A percentile compares a stretch with the other conserved stretches of the same genome.
Conservation (phyloP, 78 protist genomes). For the Dictyostelium citrinum region DNA sequence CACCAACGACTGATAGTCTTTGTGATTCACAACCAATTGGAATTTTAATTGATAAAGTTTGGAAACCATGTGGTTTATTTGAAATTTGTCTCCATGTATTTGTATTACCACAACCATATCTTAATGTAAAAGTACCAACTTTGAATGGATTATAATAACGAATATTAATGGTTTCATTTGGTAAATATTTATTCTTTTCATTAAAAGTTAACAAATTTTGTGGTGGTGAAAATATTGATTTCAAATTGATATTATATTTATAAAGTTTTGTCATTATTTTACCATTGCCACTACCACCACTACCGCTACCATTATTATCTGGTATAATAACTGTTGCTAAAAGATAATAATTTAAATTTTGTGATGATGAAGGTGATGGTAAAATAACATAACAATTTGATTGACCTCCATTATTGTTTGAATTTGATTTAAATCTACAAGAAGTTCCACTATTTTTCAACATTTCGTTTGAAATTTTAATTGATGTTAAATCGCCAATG, state of each 20-base stretch:
- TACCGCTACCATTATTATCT: not conserved
- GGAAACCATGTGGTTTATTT: not conserved
- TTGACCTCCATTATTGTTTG: not conserved
- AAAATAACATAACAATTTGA: not conserved
- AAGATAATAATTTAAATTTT: not conserved
- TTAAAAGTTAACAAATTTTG: not conserved
- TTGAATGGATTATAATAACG: not conserved
- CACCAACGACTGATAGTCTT: not conserved
- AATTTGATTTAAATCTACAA: not conserved
- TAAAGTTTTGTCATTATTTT: not conserved
- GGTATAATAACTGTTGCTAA: not conserved
- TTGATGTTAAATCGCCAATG: not conserved
- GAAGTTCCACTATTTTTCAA: not conserved
- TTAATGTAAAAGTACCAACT: not conserved
- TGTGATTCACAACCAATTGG: not conserved
- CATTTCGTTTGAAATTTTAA: not conserved
- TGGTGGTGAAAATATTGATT: not conserved
- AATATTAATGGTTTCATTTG: not conserved
- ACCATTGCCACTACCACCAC: not conserved
- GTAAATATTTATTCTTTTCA: not conserved
- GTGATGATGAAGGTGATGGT: not conserved
- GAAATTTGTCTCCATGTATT: not conserved
- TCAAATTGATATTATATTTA: not conserved
- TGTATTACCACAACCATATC: constrained; percentile 5
- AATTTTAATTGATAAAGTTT: not conserved